Percentiles rank a stretch among this genome's conserved stretches.
These are phyloP conservation scores for Phytopythium vexans DNA, from an alignment of 352 stramenopile genomes.

Conservation along the genomic window DNA sequence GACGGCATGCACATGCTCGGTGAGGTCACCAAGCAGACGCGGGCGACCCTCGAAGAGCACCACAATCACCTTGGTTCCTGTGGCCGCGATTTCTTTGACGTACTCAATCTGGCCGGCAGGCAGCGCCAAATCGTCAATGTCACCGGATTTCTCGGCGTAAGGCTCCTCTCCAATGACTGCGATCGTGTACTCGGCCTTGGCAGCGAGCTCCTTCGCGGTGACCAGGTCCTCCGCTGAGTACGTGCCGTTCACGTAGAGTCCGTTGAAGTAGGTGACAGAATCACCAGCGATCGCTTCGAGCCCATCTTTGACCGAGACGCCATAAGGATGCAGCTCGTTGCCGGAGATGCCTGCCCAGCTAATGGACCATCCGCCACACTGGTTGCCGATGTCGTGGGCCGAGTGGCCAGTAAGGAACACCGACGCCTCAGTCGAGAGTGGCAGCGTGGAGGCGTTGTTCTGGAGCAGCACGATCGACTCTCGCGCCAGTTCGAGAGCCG, in stretches of 20 bases:
- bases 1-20: conserved; percentile 59
- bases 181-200: conserved; percentile 44
- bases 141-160: conserved; percentile 87
- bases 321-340: conserved; percentile 67
- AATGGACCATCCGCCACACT: conserved; percentile 83
- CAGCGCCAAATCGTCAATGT: conserved; percentile 80
- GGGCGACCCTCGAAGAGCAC: conserved; percentile 78
- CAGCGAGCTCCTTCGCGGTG: conserved; percentile 19
- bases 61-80: conserved; percentile 77
- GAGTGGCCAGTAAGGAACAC: conserved; percentile 73
- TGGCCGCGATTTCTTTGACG: conserved; percentile 61
- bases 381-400: conserved; percentile 60
- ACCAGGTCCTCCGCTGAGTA: conserved; percentile 45
- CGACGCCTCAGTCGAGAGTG: conserved; percentile 22
- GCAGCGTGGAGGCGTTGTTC: conserved; percentile 62
- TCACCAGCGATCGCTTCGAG: conserved; percentile 5
- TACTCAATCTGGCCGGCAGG: conserved; percentile 77
- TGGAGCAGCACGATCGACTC: conserved; percentile 87
- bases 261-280: conserved; percentile 48
- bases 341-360: conserved; percentile 84
- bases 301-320: conserved; percentile 54
- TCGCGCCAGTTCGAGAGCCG: conserved; percentile 62
- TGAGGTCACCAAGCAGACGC: conserved; percentile 60
- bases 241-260: conserved; percentile 48
- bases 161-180: conserved; percentile 71